These are phyloP conservation scores for Dalbergia cultrata DNA, from an alignment of 306 rosid genomes.

Conservation along the genomic window DNA sequence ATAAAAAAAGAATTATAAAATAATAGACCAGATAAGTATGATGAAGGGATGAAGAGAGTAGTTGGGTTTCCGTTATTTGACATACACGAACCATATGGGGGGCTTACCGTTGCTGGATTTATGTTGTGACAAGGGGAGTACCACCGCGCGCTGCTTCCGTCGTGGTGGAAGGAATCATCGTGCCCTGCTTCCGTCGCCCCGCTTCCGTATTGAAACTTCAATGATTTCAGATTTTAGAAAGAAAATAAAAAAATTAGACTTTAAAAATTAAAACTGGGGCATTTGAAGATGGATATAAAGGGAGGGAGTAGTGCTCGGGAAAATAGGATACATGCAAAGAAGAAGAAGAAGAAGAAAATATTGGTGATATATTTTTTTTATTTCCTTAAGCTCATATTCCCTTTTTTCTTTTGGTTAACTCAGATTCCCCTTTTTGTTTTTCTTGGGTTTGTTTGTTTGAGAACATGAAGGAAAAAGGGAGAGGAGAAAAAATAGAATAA, in stretches of 20 bases:
- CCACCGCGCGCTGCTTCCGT: no score
- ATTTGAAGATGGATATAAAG: background rate
- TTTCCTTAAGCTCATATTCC: background rate
- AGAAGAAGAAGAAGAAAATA: background rate
- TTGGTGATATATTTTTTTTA: background rate
- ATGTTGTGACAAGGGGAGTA: no score
- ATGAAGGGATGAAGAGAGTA: no score
- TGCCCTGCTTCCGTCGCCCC: no score
- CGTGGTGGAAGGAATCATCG: no score
- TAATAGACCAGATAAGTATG: no score
- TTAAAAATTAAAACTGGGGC: background rate
- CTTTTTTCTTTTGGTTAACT: background rate
- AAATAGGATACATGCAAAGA: background rate
- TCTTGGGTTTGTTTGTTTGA: background rate
- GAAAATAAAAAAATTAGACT: background rate
- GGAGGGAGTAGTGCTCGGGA: background rate
- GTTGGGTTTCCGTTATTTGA: no score
- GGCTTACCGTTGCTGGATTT: no score
- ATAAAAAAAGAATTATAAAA: no score
- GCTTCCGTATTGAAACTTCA: no score
- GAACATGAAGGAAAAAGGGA: constrained; percentile 11
- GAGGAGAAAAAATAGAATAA: background rate
- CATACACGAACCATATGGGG: no score
- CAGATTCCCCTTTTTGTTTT: background rate
- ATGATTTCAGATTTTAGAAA: background rate